phyloP scores from a whole-genome alignment of 2,329 filamentous ascomycete species.

The Fusarium sp. region DNA sequence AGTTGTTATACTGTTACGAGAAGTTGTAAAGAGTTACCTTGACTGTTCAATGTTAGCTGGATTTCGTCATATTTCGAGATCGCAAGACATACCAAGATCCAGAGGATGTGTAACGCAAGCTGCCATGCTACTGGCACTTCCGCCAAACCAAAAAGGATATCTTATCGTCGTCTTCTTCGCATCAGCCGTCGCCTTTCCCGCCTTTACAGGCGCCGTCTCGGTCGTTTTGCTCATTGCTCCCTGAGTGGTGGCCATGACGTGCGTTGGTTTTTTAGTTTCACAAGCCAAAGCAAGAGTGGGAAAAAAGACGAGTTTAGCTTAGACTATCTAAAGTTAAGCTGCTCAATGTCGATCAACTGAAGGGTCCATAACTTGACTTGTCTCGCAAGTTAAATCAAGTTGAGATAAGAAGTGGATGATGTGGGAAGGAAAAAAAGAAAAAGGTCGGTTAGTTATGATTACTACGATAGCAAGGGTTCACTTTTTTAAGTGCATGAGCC shows the following conservation, averaged over 20 bases:
- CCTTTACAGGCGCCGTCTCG: conserved; percentile 22
- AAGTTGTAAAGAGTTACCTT: conserved; percentile 53
- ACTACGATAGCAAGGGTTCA: conserved; percentile 24
- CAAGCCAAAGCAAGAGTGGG: background rate
- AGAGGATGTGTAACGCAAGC: conserved; percentile 93
- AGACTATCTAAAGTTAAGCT: conserved; percentile 34
- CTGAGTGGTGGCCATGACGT: conserved; percentile 38
- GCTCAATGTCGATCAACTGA: conserved; percentile 11
- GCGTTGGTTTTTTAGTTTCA: conserved; percentile 1
- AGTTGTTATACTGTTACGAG: background rate
- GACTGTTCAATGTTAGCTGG: conserved; percentile 55
- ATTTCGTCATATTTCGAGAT: conserved; percentile 22
- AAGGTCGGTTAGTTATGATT: conserved; percentile 15
- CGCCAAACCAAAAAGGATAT: conserved; percentile 96
- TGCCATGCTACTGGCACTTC: conserved; percentile 91
- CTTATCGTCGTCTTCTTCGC: conserved; percentile 57
- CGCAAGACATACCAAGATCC: conserved; percentile 78
- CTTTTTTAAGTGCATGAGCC: conserved; percentile 25
- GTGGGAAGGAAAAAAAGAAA: conserved; percentile 14
- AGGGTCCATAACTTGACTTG: conserved; percentile 15
- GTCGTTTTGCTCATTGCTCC: conserved; percentile 29
- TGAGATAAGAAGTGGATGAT: conserved; percentile 6
- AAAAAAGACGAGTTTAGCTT: conserved; percentile 17
- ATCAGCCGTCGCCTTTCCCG: conserved; percentile 47
- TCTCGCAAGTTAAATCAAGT: background rate